Evolutionary conservation across 2,329 filamentous ascomycete genomes (phyloP).

Genomic region (Paraconiothyrium brasiliense): DNA sequence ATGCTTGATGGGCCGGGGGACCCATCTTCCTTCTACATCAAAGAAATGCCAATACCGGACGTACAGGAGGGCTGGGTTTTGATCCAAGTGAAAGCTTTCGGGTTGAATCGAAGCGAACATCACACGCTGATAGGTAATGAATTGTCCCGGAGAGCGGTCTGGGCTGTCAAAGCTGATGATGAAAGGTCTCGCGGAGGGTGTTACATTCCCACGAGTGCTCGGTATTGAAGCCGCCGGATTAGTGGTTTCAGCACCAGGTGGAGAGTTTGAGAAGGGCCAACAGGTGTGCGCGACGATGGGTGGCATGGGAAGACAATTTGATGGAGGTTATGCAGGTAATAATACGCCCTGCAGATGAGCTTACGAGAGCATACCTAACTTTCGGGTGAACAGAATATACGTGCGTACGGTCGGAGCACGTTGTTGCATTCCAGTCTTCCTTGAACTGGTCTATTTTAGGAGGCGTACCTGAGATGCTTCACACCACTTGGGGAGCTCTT

Average conservation of each 20-base stretch:
- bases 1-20: slow-evolving; percentile 7
- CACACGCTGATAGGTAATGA: slow-evolving; percentile 57
- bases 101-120: slow-evolving; percentile 59
- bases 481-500: slow-evolving; percentile 59
- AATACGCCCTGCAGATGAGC: neutral
- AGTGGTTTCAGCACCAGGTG: slow-evolving; percentile 50
- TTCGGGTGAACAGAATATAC: slow-evolving; percentile 56
- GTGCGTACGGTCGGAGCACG: slow-evolving; percentile 49
- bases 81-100: slow-evolving; percentile 56
- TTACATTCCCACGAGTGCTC: slow-evolving; percentile 56
- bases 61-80: slow-evolving; percentile 52
- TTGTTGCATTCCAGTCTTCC: slow-evolving; percentile 1
- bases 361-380: neutral
- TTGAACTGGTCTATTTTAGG: slow-evolving; percentile 56
- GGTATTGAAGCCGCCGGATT: slow-evolving; percentile 59
- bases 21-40: slow-evolving; percentile 30
- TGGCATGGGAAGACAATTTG: slow-evolving; percentile 58
- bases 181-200: slow-evolving; percentile 22
- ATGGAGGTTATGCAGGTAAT: slow-evolving; percentile 54
- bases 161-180: neutral
- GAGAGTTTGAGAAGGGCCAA: slow-evolving; percentile 51
- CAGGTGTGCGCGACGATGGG: slow-evolving; percentile 61
- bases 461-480: slow-evolving; percentile 62
- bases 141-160: neutral
- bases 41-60: slow-evolving; percentile 51